Evolutionary conservation across 306 rosid species (phyloP), one percentile per base, ranked within the genome.

Genomic region (Acacia crassicarpa): DNA sequence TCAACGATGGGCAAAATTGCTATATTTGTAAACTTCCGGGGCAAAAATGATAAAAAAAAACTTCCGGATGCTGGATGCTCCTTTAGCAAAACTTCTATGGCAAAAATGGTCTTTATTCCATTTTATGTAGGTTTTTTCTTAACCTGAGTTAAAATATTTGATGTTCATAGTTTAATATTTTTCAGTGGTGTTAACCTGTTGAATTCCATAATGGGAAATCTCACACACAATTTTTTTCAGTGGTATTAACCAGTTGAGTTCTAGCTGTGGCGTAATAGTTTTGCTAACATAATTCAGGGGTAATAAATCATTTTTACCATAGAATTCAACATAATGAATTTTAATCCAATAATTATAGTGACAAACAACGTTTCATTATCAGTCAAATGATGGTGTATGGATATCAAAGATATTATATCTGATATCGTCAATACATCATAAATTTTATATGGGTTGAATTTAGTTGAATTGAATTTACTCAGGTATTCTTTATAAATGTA

Each of bases 91-190:
- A n/a, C n/a, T n/a, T n/a, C n/a, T n/a, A n/a, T n/a, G n/a, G n/a
- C n/a, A n/a, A n/a, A n/a, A n/a, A n/a, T n/a, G n/a, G n/a, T n/a
- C n/a, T n/a, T n/a, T n/a, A n/a, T n/a, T n/a, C n/a, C n/a, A 44
- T 44, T 10, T 49, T 49, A 65, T 63, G 75, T 65, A 35, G 45
- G 13, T 4, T 19, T 35, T 76, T 74, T 76, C 73, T 75, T n/a
- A n/a, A 54, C 67, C 71, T 79, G 62, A 62, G n/a, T 80, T 59
- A 22, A 78, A 56, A 48, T 48, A 38, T 66, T 72, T 41, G 83
- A 66, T 74, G 72, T 63, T 48, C 65, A 17, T 74, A 61, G 62
- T 78, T 73, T 49, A 30, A 27, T 32, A 82, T 44, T 75, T 43
- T 80, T 78, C 67, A 40, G 22, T 65, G 69, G 67, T 3, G 51